Base-by-base conservation (phyloP, 768 basidiomycete genomes). In the Calocera cornea region DNA sequence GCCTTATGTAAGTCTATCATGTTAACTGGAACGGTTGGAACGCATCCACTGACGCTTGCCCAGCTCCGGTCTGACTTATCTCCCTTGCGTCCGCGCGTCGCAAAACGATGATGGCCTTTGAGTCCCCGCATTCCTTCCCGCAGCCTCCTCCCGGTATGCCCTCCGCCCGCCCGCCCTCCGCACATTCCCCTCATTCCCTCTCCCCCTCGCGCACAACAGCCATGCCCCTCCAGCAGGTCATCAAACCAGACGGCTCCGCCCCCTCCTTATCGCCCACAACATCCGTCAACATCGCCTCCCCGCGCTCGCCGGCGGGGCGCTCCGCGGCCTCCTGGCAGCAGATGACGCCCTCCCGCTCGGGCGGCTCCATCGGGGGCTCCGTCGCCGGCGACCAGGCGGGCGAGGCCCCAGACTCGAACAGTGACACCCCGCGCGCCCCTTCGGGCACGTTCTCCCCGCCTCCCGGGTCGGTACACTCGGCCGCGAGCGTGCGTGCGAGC, bases 91-190 rank as follows among this genome's bases (percentile, higher is more conserved):
- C 54, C 10, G 54, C 19, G 19, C 31, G 2, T 27, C 27, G 27
- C 14, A 60, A 19, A 60, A 60, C 31, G 27, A 60, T 60, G 54
- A 60, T 60, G 54, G 54, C 54, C 54, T 29, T 60, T 7, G 54
- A 60, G 31, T 60, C 54, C 54, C 54, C 54, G 54, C 54, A 60
- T 60, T 60, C 54, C 54, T 60, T 60, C 22, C 54, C 11, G 14
- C 54, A 14, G 22, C 12, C 49, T 8, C 24, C 49, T 27, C 36
- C 36, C 36, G 54, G 54, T 60, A 60, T 60, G 54, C 54, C 54
- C 54, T 29, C 54, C 31, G 7, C 54, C 7, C 44, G 7, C 27
- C 19, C 27, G 54, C 27, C 31, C 14, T 16, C 54, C 54, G 54
- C 31, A 33, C 44, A 7, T 14, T 31, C 54, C 31, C 54, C 54